Percentiles rank a stretch among this genome's conserved stretches.
phyloP scores from a whole-genome alignment of 257 asterid genomes.

The Scutellaria galericulata region DNA sequence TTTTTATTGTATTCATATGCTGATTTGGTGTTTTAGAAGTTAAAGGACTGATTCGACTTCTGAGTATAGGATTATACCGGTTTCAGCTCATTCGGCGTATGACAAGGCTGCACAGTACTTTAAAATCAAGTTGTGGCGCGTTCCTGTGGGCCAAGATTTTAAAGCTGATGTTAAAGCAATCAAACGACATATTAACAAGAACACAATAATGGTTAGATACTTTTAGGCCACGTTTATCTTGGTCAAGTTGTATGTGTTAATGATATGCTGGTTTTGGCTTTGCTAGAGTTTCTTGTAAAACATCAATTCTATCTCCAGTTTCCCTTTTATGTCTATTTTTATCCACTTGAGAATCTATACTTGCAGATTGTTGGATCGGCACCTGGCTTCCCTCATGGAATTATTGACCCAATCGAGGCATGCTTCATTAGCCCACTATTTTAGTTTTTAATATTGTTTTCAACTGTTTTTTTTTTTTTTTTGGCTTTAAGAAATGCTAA shows the following conservation, averaged over 20 bases:
- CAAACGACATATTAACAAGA: slow-evolving; percentile 67
- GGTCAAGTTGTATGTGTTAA: slow-evolving; percentile 9
- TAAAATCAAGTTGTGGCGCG: slow-evolving; percentile 93
- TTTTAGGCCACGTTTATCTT: slow-evolving; percentile 1
- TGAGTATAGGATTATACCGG: slow-evolving; percentile 86
- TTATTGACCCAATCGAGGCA: slow-evolving; percentile 98
- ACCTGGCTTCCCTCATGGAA: slow-evolving; percentile 99
- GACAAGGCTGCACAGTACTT: slow-evolving; percentile 99
- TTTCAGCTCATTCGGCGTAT: slow-evolving; percentile 97
- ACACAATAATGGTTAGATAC: slow-evolving; percentile 77
- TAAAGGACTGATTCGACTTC: slow-evolving; percentile 38
- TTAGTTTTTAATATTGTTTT: slow-evolving; percentile 21
- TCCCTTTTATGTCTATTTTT: slow-evolving; percentile 20
- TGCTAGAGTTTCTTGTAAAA: slow-evolving; percentile 7
- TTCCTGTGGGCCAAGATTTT: slow-evolving; percentile 79
- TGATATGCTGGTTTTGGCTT: slow-evolving; percentile 21
- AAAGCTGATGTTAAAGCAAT: slow-evolving; percentile 87
- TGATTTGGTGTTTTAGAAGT: slow-evolving; percentile 20
- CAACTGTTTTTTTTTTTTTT: background rate
- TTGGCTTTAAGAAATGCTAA: slow-evolving; percentile 34
- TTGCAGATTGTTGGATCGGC: slow-evolving; percentile 97
- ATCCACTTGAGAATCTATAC: slow-evolving; percentile 21
- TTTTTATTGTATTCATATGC: slow-evolving; percentile 19
- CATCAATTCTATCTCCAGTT: background rate
- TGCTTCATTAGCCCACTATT: slow-evolving; percentile 28